A percentile compares a stretch with the other conserved stretches of the same genome.
These are phyloP conservation scores for Pontederia crassipes DNA, from an alignment of 176 grass and related monocot species.

Conservation along the genomic window DNA sequence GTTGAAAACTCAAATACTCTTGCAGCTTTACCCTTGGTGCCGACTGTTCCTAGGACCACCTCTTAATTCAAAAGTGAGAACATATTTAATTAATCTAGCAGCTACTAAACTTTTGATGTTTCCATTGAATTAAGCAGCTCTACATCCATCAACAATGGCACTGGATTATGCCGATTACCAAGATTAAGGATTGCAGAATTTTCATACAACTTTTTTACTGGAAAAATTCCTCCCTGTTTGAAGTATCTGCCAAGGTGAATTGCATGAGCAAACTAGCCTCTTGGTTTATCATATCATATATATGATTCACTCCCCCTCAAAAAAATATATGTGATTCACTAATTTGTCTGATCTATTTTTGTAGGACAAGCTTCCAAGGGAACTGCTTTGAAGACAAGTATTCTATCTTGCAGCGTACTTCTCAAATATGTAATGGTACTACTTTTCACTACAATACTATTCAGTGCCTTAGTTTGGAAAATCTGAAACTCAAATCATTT, in stretches of 20 bases:
- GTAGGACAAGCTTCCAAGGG: conserved; percentile 91
- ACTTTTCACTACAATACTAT: background rate
- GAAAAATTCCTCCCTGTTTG: conserved; percentile 87
- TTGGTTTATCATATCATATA: conserved; percentile 14
- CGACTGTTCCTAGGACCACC: background rate
- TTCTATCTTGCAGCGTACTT: conserved; percentile 46
- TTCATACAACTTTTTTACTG: conserved; percentile 87
- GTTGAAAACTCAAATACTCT: background rate
- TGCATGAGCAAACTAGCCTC: conserved; percentile 1
- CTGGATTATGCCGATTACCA: conserved; percentile 57
- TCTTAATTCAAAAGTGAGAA: background rate
- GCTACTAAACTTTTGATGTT: background rate
- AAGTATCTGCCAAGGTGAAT: conserved; percentile 93
- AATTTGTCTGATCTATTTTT: conserved; percentile 13
- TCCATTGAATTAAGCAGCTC: conserved; percentile 28
- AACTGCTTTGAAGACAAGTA: conserved; percentile 92
- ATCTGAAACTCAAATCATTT: no score
- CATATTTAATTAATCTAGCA: conserved; percentile 1
- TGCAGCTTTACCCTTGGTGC: background rate
- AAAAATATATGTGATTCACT: background rate
- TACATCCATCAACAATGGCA: conserved; percentile 15
- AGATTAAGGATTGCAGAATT: conserved; percentile 74
- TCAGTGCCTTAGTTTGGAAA: background rate
- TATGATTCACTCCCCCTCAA: no score
- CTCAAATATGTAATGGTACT: conserved; percentile 50